Conservation (phyloP, 2,329 filamentous ascomycete genomes). For the Fusarium sororula region DNA sequence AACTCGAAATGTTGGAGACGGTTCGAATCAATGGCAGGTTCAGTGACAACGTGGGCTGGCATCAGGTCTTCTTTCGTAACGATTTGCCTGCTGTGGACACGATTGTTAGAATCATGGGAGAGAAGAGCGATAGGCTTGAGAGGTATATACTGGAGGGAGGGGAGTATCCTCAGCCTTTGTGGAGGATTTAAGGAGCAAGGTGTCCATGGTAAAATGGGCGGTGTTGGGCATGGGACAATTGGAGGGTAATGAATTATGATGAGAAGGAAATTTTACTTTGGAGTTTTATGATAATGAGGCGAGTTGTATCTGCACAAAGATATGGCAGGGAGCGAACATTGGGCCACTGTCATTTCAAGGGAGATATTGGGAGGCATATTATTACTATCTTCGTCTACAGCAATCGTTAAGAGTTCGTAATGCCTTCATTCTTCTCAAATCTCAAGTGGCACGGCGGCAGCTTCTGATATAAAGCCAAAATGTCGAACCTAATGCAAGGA, state of each 20-base stretch:
- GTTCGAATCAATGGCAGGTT: slow-evolving; percentile 20
- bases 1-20: slow-evolving; percentile 1
- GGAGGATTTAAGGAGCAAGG: neutral
- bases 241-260: neutral
- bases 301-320: neutral
- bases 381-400: neutral
- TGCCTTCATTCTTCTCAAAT: neutral
- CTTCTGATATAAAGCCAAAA: neutral
- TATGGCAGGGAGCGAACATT: neutral
- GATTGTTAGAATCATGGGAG: neutral
- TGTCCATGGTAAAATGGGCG: neutral
- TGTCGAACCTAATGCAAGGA: neutral
- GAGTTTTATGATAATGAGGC: neutral
- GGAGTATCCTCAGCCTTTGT: slow-evolving; percentile 23
- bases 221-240: neutral
- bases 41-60: slow-evolving; percentile 19
- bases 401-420: neutral
- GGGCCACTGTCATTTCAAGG: neutral
- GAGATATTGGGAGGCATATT: neutral
- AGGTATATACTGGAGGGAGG: slow-evolving; percentile 29
- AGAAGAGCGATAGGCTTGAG: slow-evolving; percentile 16
- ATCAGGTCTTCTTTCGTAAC: slow-evolving; percentile 16
- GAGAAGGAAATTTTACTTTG: neutral
- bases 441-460: neutral
- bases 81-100: neutral